phyloP scores from a whole-genome alignment of 768 basidiomycete genomes.

The Suillus spraguei region DNA sequence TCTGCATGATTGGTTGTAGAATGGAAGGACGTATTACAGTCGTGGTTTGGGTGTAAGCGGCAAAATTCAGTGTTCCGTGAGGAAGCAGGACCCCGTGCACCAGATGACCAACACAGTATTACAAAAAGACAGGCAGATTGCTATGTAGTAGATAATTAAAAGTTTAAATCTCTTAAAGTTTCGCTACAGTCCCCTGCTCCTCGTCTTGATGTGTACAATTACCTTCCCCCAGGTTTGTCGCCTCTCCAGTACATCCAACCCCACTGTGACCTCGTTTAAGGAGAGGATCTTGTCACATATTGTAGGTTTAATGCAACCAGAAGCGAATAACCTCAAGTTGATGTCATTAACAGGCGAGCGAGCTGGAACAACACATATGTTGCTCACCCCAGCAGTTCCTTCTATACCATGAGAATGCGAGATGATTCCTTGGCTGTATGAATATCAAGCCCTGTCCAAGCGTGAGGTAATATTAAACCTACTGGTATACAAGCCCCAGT shows the following conservation, averaged over 20 bases:
- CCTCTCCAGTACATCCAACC: constrained; percentile 72
- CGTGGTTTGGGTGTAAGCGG: constrained; percentile 3
- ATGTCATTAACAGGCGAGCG: constrained; percentile 7
- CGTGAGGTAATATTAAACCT: constrained; percentile 28
- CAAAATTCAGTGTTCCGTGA: not conserved
- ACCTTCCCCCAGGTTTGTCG: constrained; percentile 94
- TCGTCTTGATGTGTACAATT: constrained; percentile 66
- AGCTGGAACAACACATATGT: constrained; percentile 13
- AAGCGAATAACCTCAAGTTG: constrained; percentile 59
- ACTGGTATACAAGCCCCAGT: constrained; percentile 85
- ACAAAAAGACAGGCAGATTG: not conserved
- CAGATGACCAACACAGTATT: not conserved
- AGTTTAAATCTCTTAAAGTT: constrained; percentile 34
- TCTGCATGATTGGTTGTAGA: constrained; percentile 31
- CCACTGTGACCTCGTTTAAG: constrained; percentile 66
- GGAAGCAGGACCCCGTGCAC: constrained; percentile 27
- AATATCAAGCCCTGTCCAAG: not conserved
- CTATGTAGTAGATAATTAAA: not conserved
- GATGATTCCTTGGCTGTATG: constrained; percentile 62
- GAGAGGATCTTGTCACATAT: constrained; percentile 71
- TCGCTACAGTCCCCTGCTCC: constrained; percentile 36
- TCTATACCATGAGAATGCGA: constrained; percentile 71
- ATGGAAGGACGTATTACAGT: constrained; percentile 4
- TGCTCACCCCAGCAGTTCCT: constrained; percentile 63
- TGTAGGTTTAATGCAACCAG: constrained; percentile 67